These are phyloP conservation scores for Zizania latifolia DNA, from an alignment of 176 grass and related monocot species.

Conservation along the genomic window DNA sequence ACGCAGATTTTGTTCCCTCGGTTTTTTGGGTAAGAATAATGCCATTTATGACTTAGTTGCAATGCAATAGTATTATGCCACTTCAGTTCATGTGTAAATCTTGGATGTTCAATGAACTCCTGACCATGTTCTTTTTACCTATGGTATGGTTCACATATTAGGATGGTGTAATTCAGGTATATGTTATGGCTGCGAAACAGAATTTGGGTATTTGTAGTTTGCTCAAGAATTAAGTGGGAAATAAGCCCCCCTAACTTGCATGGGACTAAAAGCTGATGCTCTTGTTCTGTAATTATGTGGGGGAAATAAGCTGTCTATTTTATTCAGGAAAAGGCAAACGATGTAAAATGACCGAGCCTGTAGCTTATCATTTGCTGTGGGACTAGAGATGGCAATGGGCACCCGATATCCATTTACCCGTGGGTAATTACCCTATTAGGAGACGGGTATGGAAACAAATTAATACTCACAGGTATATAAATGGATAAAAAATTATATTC, in stretches of 20 bases:
- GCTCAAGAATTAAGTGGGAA: neutral
- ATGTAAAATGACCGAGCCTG: neutral
- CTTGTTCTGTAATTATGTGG: neutral
- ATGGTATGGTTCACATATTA: neutral
- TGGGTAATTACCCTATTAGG: too few species aligned
- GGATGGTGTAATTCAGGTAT: neutral
- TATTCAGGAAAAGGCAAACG: neutral
- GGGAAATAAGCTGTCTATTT: neutral
- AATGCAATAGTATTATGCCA: neutral
- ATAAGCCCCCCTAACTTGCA: neutral
- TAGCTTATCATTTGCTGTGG: neutral
- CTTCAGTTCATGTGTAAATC: neutral
- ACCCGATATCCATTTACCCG: too few species aligned
- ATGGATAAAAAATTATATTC: too few species aligned
- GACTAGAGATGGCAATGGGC: too few species aligned
- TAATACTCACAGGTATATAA: too few species aligned
- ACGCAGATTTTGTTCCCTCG: neutral
- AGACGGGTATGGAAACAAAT: too few species aligned
- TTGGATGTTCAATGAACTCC: neutral
- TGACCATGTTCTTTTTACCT: neutral
- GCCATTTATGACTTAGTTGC: neutral
- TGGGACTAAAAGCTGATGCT: neutral
- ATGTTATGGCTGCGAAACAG: conserved; percentile 2
- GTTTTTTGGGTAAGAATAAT: conserved; percentile 26
- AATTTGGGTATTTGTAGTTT: neutral